phyloP scores from a whole-genome alignment of 2,329 filamentous ascomycete genomes.

The Monosporascus sp. region DNA sequence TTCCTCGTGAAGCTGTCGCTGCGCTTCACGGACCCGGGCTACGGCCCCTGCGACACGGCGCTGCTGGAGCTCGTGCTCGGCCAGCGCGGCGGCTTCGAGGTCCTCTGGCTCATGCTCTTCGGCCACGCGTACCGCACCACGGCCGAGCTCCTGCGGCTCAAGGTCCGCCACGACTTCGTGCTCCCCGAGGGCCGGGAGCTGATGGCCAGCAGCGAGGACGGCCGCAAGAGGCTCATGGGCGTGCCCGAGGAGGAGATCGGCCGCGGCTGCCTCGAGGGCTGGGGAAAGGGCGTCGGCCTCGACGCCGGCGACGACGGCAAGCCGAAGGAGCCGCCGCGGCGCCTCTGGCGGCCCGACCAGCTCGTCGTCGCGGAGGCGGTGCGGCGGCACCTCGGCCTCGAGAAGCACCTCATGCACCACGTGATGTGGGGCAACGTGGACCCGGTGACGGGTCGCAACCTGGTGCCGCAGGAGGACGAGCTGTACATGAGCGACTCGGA shows the following conservation, averaged over 20 bases:
- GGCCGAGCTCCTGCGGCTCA: constrained; percentile 51
- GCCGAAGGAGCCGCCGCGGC: constrained; percentile 43
- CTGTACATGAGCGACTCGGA: constrained; percentile 48
- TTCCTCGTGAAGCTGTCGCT: constrained; percentile 71
- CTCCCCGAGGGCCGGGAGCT: not conserved
- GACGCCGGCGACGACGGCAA: constrained; percentile 32
- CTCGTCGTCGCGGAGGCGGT: constrained; percentile 52
- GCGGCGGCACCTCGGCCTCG: constrained; percentile 47
- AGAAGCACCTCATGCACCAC: constrained; percentile 51
- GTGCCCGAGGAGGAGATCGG: constrained; percentile 51
- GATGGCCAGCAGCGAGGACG: not conserved
- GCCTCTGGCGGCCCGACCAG: too few relatives aligned
- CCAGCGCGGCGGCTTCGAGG: constrained; percentile 47
- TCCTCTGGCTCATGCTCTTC: constrained; percentile 55
- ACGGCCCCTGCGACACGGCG: constrained; percentile 43
- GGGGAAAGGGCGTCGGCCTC: constrained; percentile 38
- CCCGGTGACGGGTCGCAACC: constrained; percentile 43
- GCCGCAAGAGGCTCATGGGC: constrained; percentile 37
- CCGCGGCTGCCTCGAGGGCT: constrained; percentile 48
- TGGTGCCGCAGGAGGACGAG: constrained; percentile 46
- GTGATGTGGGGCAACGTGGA: constrained; percentile 60
- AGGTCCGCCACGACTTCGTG: constrained; percentile 53
- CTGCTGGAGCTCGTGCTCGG: constrained; percentile 56
- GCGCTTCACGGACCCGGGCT: constrained; percentile 60
- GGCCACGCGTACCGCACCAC: constrained; percentile 45